Percentiles rank a stretch among this genome's conserved stretches.
phyloP scores from a whole-genome alignment of 2,329 filamentous ascomycete genomes.

The Calonectria naviculata region DNA sequence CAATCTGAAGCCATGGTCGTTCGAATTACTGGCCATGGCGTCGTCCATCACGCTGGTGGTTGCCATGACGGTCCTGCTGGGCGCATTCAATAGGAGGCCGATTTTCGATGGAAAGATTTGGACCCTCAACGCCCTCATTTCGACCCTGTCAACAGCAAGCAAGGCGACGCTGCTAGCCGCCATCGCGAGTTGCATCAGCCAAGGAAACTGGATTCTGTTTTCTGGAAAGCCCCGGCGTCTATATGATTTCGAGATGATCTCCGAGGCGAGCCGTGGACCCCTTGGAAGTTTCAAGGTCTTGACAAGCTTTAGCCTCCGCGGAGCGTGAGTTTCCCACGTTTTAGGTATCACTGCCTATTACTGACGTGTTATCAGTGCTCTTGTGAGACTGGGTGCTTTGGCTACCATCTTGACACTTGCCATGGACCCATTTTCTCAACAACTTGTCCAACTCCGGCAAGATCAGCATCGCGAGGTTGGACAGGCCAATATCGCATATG shows the following conservation, averaged over 20 bases:
- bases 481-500: conserved; percentile 9
- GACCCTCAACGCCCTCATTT: conserved; percentile 28
- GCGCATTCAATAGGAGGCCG: conserved; percentile 16
- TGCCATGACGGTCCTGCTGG: conserved; percentile 18
- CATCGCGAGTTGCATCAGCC: conserved; percentile 23
- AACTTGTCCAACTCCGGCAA: conserved; percentile 22
- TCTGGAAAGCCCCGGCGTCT: conserved; percentile 17
- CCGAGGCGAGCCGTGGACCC: conserved; percentile 25
- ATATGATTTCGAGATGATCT: conserved; percentile 26
- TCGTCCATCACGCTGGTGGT: conserved; percentile 10
- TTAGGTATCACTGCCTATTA: not conserved
- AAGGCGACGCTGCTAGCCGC: conserved; percentile 17
- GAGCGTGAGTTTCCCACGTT: conserved; percentile 3
- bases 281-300: conserved; percentile 23
- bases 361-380: not conserved
- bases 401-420: conserved; percentile 27
- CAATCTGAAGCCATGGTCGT: conserved; percentile 9
- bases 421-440: conserved; percentile 28
- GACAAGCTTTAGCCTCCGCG: conserved; percentile 6
- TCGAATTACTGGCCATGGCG: conserved; percentile 12
- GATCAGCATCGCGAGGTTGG: not conserved
- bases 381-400: conserved; percentile 26
- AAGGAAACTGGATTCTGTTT: conserved; percentile 30
- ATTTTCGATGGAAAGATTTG: conserved; percentile 23
- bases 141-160: conserved; percentile 23